Percentiles rank a stretch among this genome's conserved stretches.
phyloP scores from a whole-genome alignment of 2,329 filamentous ascomycete species.

The Hypoxylon sp. region DNA sequence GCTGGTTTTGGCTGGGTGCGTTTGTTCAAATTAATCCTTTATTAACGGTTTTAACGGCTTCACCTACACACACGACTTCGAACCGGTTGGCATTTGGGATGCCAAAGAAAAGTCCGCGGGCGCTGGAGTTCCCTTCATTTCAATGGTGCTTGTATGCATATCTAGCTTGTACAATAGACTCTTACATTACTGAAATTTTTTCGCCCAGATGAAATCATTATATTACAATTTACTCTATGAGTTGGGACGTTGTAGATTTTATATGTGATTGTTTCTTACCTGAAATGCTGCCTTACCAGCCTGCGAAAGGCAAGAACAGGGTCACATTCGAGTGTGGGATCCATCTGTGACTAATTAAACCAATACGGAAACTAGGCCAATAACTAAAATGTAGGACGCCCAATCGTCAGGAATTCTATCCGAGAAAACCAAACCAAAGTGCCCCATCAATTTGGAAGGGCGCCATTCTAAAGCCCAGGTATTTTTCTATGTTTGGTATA shows the following conservation, averaged over 20 bases:
- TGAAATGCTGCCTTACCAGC: constrained; percentile 28
- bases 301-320: constrained; percentile 41
- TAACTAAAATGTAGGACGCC: not conserved
- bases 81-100: constrained; percentile 39
- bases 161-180: constrained; percentile 44
- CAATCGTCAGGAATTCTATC: constrained; percentile 6
- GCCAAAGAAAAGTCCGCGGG: constrained; percentile 35
- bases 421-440: constrained; percentile 2
- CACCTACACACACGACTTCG: constrained; percentile 33
- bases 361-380: constrained; percentile 1
- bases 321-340: constrained; percentile 28
- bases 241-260: constrained; percentile 21
- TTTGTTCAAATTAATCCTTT: constrained; percentile 36
- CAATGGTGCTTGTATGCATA: constrained; percentile 40
- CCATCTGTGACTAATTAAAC: constrained; percentile 6
- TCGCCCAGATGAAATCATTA: constrained; percentile 17
- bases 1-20: constrained; percentile 42
- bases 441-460: not conserved
- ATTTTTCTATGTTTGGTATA: too few species aligned
- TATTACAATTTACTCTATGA: not conserved
- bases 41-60: constrained; percentile 40
- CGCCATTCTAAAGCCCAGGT: not conserved
- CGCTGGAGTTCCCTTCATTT: constrained; percentile 38
- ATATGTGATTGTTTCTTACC: constrained; percentile 28
- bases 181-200: constrained; percentile 26